Base-by-base conservation (phyloP, 495 filamentous ascomycete species). In the Trichoderma erinaceum region DNA sequence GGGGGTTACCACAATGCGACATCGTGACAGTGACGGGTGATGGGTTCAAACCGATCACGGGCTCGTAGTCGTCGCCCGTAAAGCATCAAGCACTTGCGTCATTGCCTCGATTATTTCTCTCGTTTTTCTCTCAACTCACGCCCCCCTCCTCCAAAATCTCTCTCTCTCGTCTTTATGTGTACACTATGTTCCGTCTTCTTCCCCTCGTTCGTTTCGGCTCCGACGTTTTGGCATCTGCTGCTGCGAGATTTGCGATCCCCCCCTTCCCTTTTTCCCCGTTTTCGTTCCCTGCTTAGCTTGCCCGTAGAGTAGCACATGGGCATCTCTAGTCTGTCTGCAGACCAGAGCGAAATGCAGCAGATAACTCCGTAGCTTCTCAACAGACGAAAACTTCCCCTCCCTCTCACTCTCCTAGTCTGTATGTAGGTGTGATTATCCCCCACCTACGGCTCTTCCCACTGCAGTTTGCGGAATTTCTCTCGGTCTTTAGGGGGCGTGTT, bases 1-100 rank as follows among this genome's bases (percentile, higher is more conserved):
- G n/a, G 44, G 13, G 56, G 56, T 13, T 61, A 25, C 56, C 13
- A 61, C 23, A 23, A 61, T 61, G 56, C 56, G 56, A 61, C 56
- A 61, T 61, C 56, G 56, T 61, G 56, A 61, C 56, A 61, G 16
- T 29, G 56, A 29, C 56, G 56, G 56, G 25, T 61, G 56, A 61
- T 32, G 56, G 23, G n/a, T 7, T 32, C 15, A 6, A 32, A 12
- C 25, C 35, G 56, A 25, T 61, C 56, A 61, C 56, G 56, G 56
- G 56, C 56, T 61, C 11, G 56, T 21, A 61, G 56, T 61, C 27
- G 11, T 29, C 5, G 8, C 12, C 27, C 23, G n/a, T 32, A 29
- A 29, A 29, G 56, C 56, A 25, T 61, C 23, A 16, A 25, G 29
- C 25, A 29, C 11, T 21, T 61, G 56, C 56, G 56, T 61, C 56